A percentile compares a stretch with the other conserved stretches of the same genome.
Conservation (phyloP, 768 basidiomycete genomes). For the Lentinula raphanica region DNA sequence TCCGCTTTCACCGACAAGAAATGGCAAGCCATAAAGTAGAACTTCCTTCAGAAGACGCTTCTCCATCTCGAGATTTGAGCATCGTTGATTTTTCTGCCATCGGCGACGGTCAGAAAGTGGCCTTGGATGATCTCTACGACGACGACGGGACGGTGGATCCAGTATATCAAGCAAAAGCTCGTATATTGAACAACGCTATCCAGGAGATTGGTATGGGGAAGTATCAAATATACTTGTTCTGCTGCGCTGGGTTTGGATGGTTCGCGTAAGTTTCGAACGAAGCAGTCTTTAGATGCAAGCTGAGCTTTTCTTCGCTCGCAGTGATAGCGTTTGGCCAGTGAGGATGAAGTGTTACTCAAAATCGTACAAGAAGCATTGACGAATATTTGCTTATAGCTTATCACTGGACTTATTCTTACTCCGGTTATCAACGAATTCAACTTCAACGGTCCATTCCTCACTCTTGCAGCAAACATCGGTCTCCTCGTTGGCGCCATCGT, state of each 20-base stretch:
- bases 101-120: background rate
- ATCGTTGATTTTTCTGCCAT: background rate
- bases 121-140: slow-evolving; percentile 13
- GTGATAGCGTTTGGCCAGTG: slow-evolving; percentile 74
- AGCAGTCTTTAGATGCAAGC: background rate
- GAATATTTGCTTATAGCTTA: slow-evolving; percentile 33
- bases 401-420: slow-evolving; percentile 59
- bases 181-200: slow-evolving; percentile 52
- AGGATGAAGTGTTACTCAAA: slow-evolving; percentile 14
- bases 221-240: slow-evolving; percentile 60
- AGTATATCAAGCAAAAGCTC: slow-evolving; percentile 53
- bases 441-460: slow-evolving; percentile 56
- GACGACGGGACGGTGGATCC: slow-evolving; percentile 38
- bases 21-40: background rate
- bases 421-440: slow-evolving; percentile 64
- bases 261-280: slow-evolving; percentile 42
- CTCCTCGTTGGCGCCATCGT: slow-evolving; percentile 63
- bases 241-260: slow-evolving; percentile 73
- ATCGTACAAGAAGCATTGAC: background rate
- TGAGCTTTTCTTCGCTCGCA: slow-evolving; percentile 16
- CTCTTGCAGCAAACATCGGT: slow-evolving; percentile 68
- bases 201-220: slow-evolving; percentile 68
- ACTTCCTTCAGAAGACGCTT: background rate
- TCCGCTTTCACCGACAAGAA: background rate
- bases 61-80: background rate